Conservation (phyloP, 331 rosid genomes). For the Erythrophleum ivorense region DNA sequence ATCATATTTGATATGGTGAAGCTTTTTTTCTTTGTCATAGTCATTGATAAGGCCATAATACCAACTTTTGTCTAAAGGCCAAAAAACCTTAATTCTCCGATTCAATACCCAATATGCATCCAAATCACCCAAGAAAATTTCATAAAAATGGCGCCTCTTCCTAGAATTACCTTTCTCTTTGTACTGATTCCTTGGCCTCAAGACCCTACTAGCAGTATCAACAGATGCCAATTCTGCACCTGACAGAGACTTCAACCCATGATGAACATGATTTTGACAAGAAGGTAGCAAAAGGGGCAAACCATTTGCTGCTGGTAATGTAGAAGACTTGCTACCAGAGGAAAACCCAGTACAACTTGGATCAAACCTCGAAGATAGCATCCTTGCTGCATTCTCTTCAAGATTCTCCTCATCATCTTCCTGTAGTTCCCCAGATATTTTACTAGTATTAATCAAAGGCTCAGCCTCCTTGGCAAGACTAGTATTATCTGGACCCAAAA, state of each 20-base stretch:
- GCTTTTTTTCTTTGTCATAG: conserved; percentile 65
- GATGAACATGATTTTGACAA: conserved; percentile 48
- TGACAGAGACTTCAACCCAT: conserved; percentile 50
- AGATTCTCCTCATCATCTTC: conserved; percentile 84
- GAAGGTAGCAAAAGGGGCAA: conserved; percentile 54
- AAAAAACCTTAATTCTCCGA: conserved; percentile 70
- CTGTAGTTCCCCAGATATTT: conserved; percentile 43
- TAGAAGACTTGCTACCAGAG: conserved; percentile 54
- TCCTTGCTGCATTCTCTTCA: conserved; percentile 87
- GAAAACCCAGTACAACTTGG: conserved; percentile 78
- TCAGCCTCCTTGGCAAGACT: conserved; percentile 44
- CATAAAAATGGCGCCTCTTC: conserved; percentile 84
- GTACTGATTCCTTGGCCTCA: conserved; percentile 77
- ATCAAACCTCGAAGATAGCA: conserved; percentile 88
- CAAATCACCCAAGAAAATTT: conserved; percentile 59
- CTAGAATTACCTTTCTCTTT: conserved; percentile 57
- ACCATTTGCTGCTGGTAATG: conserved; percentile 52
- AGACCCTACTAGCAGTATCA: conserved; percentile 66
- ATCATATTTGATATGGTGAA: conserved; percentile 82
- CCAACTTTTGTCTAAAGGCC: conserved; percentile 89
- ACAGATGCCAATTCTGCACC: conserved; percentile 65
- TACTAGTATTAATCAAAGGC: conserved; percentile 40
- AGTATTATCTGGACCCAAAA: conserved; percentile 36
- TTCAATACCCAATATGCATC: conserved; percentile 73
- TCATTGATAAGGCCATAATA: conserved; percentile 72